A percentile compares a stretch with the other conserved stretches of the same genome.
These are phyloP conservation scores for Fusarium coicis DNA, from an alignment of 2,329 filamentous ascomycete genomes.

Conservation along the genomic window DNA sequence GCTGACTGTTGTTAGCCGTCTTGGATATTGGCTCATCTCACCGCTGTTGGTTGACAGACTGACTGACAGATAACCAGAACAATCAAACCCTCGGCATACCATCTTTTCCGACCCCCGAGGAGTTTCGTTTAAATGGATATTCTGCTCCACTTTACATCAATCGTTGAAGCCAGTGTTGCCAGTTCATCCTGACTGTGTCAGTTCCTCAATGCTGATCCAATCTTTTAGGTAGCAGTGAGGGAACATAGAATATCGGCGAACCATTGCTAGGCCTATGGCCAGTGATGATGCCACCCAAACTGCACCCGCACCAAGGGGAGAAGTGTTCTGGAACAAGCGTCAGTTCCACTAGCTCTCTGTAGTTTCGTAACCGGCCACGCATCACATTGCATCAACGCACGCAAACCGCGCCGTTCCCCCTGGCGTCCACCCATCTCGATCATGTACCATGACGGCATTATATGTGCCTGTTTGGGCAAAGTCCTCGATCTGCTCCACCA, in stretches of 20 bases:
- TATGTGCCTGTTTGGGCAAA: conserved; percentile 25
- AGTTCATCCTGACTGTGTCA: not conserved
- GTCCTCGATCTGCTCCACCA: not conserved
- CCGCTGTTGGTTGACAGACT: not conserved
- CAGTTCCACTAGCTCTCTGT: conserved; percentile 26
- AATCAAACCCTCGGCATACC: not conserved
- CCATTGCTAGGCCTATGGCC: not conserved
- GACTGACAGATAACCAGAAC: not conserved
- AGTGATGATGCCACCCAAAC: not conserved
- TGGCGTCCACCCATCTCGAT: conserved; percentile 23
- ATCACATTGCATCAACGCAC: conserved; percentile 23
- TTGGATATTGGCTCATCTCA: conserved; percentile 1
- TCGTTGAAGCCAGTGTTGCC: not conserved
- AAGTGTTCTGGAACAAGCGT: conserved; percentile 39
- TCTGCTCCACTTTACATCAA: not conserved
- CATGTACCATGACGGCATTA: conserved; percentile 41
- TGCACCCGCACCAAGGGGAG: conserved; percentile 14
- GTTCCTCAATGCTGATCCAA: not conserved
- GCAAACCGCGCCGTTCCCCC: conserved; percentile 34
- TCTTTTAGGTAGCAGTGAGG: not conserved
- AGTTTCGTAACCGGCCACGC: conserved; percentile 14
- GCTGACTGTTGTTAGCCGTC: not conserved
- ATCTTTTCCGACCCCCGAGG: not conserved
- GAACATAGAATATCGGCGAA: conserved; percentile 7
- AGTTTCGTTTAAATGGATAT: not conserved